Evolutionary conservation across 306 rosid genomes (phyloP), one percentile per base, ranked within the genome.

Genomic region (Cicer arietinum): DNA sequence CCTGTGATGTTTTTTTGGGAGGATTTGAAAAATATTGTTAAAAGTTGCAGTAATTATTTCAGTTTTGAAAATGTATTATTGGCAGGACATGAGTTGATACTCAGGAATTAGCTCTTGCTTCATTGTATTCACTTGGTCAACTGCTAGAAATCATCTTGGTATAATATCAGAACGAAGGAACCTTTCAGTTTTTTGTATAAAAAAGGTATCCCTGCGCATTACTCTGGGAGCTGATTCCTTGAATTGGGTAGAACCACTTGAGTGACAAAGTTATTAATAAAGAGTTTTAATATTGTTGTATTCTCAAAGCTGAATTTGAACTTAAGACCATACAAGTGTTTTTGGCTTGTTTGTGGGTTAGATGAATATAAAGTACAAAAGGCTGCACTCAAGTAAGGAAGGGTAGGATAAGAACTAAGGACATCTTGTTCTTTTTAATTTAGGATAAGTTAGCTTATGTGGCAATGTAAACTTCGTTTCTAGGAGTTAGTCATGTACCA

Each of bases 81-180:
- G 54, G 71, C 41, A 10, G 17, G 17, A 45, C 20, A 20, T 44
- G 20, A 66, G 18, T 66, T 67, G 51, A 53, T 74, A 62, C 44
- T 42, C 69, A 61, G 50, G 43, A 70, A 58, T 57, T 62, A 56
- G 54, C 47, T 51, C 66, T 56, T 56, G 63, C 25, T 68, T 69
- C 25, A 17, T 54, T 78, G 46, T 68, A 56, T 68, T 44, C 58
- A 25, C 72, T 67, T 53, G 30, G 20, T 61, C 43, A 53, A 80
- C 22, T 65, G 22, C 67, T 50, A 57, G 63, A 71, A 75, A 45
- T 71, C 50, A 75, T 66, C 45, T 48, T 50, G 25, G 17, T 64
- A n/a, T 59, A 7, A 70, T 70, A 48, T 18, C 10, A 47, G 54
- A 65, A 57, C 56, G 46, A 67, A 42, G n/a, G 56, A 48, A 59